Percentiles rank a stretch among this genome's conserved stretches.
Evolutionary conservation across 1,139 yeast genomes (phyloP).

Genomic region (Geotrichum citri-aurantii): DNA sequence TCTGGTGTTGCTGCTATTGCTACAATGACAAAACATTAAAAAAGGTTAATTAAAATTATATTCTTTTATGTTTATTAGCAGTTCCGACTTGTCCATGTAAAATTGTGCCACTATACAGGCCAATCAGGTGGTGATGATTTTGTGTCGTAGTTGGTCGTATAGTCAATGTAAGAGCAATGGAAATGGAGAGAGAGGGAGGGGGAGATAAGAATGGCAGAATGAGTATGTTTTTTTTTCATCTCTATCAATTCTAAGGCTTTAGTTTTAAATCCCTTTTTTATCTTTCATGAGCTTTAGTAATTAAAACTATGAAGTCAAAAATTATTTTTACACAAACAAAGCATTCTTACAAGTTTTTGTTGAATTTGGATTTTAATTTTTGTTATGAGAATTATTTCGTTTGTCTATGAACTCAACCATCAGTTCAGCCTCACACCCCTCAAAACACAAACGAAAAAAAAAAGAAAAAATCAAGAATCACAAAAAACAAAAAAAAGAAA

Average conservation of each 20-base stretch:
- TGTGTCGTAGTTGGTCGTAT: background rate
- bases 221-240: too few relatives aligned
- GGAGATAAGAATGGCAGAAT: conserved; percentile 54
- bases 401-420: background rate
- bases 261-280: too few relatives aligned
- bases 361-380: too few relatives aligned
- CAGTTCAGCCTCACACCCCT: background rate
- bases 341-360: background rate
- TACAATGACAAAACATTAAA: background rate
- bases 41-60: background rate
- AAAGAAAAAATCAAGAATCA: conserved; percentile 99
- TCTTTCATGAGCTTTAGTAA: too few relatives aligned
- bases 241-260: too few relatives aligned
- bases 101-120: background rate
- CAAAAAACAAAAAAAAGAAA: conserved; percentile 98
- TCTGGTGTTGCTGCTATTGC: too few relatives aligned
- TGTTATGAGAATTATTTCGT: background rate
- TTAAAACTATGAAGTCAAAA: too few relatives aligned
- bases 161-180: too few relatives aligned
- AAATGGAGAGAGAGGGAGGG: too few relatives aligned
- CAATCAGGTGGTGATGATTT: background rate
- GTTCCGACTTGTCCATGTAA: background rate
- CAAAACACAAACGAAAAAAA: conserved; percentile 62
- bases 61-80: too few relatives aligned
- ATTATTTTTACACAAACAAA: too few relatives aligned